Evolutionary conservation across 2,329 filamentous ascomycete genomes (phyloP).

Genomic region (Mycocentrospora acerina): DNA sequence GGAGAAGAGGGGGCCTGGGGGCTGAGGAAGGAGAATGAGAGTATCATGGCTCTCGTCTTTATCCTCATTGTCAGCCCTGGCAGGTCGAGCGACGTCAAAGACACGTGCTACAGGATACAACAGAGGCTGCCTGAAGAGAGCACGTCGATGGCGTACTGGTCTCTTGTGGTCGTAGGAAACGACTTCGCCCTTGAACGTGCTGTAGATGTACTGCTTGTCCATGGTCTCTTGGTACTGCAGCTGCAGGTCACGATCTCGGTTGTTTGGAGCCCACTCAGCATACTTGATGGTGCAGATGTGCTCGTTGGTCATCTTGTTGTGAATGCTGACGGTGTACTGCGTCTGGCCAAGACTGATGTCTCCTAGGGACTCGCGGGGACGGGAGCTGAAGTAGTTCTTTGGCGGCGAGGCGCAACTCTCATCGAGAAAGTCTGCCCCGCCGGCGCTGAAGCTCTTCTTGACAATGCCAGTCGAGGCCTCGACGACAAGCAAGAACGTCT

Average conservation of each 20-base stretch:
- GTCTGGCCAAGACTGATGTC: constrained; percentile 79
- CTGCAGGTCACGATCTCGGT: constrained; percentile 82
- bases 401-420: constrained; percentile 71
- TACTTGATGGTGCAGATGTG: constrained; percentile 88
- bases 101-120: constrained; percentile 79
- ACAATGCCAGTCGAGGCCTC: constrained; percentile 83
- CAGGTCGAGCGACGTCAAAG: constrained; percentile 81
- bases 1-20: constrained; percentile 60
- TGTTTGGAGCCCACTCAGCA: constrained; percentile 93
- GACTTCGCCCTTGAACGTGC: constrained; percentile 79
- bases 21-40: constrained; percentile 84
- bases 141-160: constrained; percentile 30
- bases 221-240: constrained; percentile 77
- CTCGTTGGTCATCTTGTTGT: constrained; percentile 70
- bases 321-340: constrained; percentile 87
- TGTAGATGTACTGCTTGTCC: constrained; percentile 87
- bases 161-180: constrained; percentile 74
- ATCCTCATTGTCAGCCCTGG: constrained; percentile 46
- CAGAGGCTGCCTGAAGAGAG: constrained; percentile 59
- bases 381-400: constrained; percentile 55
- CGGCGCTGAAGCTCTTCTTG: constrained; percentile 79
- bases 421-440: constrained; percentile 67
- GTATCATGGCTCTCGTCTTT: constrained; percentile 43
- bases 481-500: constrained; percentile 83
- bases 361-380: constrained; percentile 68